A percentile compares a stretch with the other conserved stretches of the same genome.
phyloP scores from a whole-genome alignment of 768 basidiomycete genomes.

The Lepiota brunneoincarnata region DNA sequence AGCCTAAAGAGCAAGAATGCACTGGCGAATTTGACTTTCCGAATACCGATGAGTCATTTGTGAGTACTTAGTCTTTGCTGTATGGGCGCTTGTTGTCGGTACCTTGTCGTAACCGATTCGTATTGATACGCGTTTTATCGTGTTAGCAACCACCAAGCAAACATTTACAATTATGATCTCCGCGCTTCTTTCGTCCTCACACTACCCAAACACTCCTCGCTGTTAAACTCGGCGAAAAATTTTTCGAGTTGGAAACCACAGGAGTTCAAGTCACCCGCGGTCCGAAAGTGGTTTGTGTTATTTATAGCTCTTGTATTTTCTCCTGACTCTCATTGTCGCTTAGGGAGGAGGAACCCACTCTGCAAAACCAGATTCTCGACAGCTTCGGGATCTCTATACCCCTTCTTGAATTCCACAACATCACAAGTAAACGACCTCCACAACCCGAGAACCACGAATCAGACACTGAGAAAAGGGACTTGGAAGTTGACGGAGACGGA shows the following conservation, averaged over 20 bases:
- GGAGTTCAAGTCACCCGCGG: conserved; percentile 12
- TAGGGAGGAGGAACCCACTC: background rate
- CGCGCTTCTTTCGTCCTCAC: conserved; percentile 35
- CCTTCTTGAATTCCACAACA: conserved; percentile 30
- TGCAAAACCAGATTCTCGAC: conserved; percentile 28
- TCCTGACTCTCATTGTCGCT: background rate
- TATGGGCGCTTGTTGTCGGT: background rate
- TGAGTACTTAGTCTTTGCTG: conserved; percentile 15
- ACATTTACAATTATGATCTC: conserved; percentile 29
- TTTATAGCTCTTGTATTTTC: conserved; percentile 21
- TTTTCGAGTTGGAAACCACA: conserved; percentile 30
- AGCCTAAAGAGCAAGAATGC: conserved; percentile 22
- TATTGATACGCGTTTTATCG: background rate
- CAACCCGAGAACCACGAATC: background rate
- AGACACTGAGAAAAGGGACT: background rate
- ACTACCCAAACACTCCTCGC: conserved; percentile 27
- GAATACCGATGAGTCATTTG: conserved; percentile 29
- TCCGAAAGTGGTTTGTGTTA: conserved; percentile 24
- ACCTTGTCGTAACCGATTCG: no score
- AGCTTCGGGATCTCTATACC: conserved; percentile 32
- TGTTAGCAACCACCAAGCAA: conserved; percentile 20
- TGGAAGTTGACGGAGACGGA: conserved; percentile 12
- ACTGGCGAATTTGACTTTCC: conserved; percentile 21
- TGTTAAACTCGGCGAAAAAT: conserved; percentile 23
- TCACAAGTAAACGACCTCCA: conserved; percentile 14